phyloP scores from a whole-genome alignment of 352 stramenopile species.

The Phytophthora uliginosa region DNA sequence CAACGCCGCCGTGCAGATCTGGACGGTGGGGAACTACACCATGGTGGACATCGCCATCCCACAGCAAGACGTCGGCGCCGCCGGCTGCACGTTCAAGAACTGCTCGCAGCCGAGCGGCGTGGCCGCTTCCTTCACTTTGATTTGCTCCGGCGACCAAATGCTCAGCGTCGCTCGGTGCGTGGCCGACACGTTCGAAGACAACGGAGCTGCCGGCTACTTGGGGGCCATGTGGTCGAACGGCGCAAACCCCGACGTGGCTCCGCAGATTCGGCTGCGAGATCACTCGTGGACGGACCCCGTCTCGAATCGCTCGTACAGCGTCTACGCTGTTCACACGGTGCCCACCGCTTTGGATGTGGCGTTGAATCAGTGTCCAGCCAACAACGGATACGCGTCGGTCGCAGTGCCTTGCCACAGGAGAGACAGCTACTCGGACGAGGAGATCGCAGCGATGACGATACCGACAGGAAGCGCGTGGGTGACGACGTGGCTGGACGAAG shows the following conservation, averaged over 20 bases:
- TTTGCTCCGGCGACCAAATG: slow-evolving; percentile 46
- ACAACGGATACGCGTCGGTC: slow-evolving; percentile 30
- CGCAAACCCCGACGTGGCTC: slow-evolving; percentile 27
- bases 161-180: slow-evolving; percentile 40
- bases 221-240: slow-evolving; percentile 39
- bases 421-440: slow-evolving; percentile 6
- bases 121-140: slow-evolving; percentile 20
- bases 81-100: slow-evolving; percentile 29
- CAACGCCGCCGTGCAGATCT: slow-evolving; percentile 31
- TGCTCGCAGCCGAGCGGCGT: slow-evolving; percentile 37
- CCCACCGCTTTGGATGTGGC: slow-evolving; percentile 7
- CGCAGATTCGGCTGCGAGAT: slow-evolving; percentile 30
- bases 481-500: slow-evolving; percentile 22
- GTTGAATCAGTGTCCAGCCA: slow-evolving; percentile 23
- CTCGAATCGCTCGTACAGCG: slow-evolving; percentile 19
- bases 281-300: slow-evolving; percentile 35
- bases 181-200: slow-evolving; percentile 29
- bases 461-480: slow-evolving; percentile 20
- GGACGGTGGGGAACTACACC: slow-evolving; percentile 20
- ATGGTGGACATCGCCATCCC: slow-evolving; percentile 42
- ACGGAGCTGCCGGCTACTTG: slow-evolving; percentile 6
- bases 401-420: slow-evolving; percentile 26
- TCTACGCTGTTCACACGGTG: slow-evolving; percentile 35
- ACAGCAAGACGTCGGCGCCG: slow-evolving; percentile 9
- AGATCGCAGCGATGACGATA: slow-evolving; percentile 14